Base-by-base conservation (phyloP, 2,329 filamentous ascomycete species). In the Fusarium graminum region DNA sequence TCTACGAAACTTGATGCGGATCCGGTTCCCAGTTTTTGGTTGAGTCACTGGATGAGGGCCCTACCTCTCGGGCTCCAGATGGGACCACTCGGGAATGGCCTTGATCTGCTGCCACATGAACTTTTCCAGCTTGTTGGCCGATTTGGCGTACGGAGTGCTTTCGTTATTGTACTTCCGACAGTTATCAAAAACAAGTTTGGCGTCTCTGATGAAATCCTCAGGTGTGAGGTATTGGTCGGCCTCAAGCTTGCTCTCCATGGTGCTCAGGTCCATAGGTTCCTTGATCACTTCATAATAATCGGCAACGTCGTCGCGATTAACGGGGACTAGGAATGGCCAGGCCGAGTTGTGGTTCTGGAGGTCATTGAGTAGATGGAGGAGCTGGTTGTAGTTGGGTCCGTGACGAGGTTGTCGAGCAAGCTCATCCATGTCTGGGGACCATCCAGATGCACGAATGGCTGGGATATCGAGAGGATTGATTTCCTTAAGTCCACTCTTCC, bases 201-300 rank as follows among this genome's bases (percentile, higher is more conserved):
- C 92, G 76, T 99, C 95, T 65, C 86, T 87, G 80, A 94, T 89
- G 72, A 99, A 97, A 72, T 98, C 95, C 75, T 98, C 93, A 0
- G 95, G 94, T 0, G 88, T 93, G 16, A 89, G 87, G 75, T 99
- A 99, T 74, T 94, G 87, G 79, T 98, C 95, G 38, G 93, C 92
- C 74, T 98, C 94, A 66, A 97, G 90, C 79, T 97, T 97, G 70
- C 88, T 89, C 79, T 98, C 95, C 94, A 99, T 98, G 19, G 94
- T 97, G 45, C 88, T 90, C 45, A 97, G 83, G 75, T 97, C 95
- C 95, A 99, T 99, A 34, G 95, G 95, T 77, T 97, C 92, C 75
- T 94, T 94, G 82, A 99, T 99, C 63, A 98, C 94, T 60, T 97
- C 93, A 82, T 98, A 98, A 80, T 99, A 99, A 77, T 99, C 95